Percentiles rank a stretch among this genome's conserved stretches.
Evolutionary conservation across 1,284 basidiomycete genomes (phyloP).

Genomic region (Trichosporon asahii): DNA sequence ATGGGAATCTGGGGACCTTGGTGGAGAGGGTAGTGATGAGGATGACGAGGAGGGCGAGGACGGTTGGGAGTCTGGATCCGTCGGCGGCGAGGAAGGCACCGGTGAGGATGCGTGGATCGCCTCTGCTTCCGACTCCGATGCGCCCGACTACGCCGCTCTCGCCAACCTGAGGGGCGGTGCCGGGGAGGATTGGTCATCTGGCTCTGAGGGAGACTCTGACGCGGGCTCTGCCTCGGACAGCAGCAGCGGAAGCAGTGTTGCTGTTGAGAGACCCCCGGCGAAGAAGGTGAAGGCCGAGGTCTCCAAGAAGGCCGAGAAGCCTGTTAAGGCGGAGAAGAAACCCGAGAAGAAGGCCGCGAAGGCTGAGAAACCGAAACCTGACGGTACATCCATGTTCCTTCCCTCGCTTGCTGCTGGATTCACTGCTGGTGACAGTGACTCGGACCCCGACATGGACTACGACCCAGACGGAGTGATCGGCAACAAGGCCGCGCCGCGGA

Average conservation of each 20-base stretch:
- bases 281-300: conserved; percentile 30
- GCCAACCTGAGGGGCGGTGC: not conserved
- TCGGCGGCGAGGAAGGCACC: conserved; percentile 33
- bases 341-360: conserved; percentile 26
- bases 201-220: conserved; percentile 32
- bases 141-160: not conserved
- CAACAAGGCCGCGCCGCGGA: conserved; percentile 59
- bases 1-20: conserved; percentile 58
- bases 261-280: conserved; percentile 27
- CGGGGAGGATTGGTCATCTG: not conserved
- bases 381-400: conserved; percentile 68
- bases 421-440: conserved; percentile 68
- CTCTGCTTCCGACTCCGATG: conserved; percentile 11
- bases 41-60: conserved; percentile 41
- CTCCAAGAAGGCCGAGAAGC: conserved; percentile 13
- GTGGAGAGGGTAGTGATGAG: conserved; percentile 33
- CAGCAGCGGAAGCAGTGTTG: conserved; percentile 6
- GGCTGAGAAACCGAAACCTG: conserved; percentile 15
- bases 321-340: conserved; percentile 28
- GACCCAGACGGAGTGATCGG: conserved; percentile 55
- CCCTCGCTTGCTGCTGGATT: conserved; percentile 85
- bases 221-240: conserved; percentile 25
- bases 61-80: conserved; percentile 60
- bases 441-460: conserved; percentile 71
- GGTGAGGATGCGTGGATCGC: conserved; percentile 5